Conservation (phyloP, 176 grass and related monocot genomes). For the Neostapfia colusana region DNA sequence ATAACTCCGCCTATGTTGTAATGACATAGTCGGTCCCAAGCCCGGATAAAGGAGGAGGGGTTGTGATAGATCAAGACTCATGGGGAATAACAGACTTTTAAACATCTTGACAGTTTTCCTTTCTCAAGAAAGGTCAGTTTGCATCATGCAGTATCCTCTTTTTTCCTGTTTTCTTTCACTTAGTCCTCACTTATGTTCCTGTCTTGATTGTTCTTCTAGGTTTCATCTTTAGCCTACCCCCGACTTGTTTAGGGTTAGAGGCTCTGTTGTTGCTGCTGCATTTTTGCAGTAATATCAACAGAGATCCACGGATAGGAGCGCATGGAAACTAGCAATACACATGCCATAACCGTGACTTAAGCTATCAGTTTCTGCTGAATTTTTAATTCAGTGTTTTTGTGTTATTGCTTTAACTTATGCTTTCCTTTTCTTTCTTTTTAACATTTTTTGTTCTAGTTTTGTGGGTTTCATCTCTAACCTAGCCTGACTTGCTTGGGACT, state of each 20-base stretch:
- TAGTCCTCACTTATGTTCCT: neutral
- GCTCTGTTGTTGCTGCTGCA: neutral
- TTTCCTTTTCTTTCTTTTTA: neutral
- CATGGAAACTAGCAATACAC: neutral
- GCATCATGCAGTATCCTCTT: constrained; percentile 13
- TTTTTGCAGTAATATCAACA: constrained; percentile 13
- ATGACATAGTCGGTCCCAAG: too few species aligned
- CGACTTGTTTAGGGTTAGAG: neutral
- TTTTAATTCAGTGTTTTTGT: neutral
- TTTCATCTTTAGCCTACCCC: neutral
- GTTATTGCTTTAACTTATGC: neutral
- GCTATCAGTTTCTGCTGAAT: neutral
- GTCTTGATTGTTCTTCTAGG: neutral
- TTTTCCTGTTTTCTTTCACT: too few species aligned
- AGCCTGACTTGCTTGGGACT: neutral
- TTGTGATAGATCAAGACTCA: constrained; percentile 17
- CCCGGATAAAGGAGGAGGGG: too few species aligned
- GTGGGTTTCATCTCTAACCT: neutral
- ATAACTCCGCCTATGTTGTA: too few species aligned
- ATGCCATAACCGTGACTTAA: neutral
- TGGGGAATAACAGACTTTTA: constrained; percentile 10
- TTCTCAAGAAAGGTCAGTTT: neutral
- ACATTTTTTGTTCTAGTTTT: neutral
- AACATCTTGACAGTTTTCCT: neutral
- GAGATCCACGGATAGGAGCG: neutral